Percentiles rank a stretch among this genome's conserved stretches.
These are phyloP conservation scores for Telfairia occidentalis DNA, from an alignment of 331 rosid genomes.

Conservation along the genomic window DNA sequence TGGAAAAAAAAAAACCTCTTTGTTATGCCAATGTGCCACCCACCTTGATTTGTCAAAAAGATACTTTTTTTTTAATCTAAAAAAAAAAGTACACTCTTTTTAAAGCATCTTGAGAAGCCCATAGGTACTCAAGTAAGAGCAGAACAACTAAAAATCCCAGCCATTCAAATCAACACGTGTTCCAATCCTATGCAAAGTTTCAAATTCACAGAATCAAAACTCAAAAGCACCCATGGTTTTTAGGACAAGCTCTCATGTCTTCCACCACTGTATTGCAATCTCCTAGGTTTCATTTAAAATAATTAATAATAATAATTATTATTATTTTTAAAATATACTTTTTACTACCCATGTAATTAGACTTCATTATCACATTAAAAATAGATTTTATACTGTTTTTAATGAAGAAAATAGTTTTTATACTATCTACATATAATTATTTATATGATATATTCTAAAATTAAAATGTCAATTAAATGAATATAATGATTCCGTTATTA, in stretches of 20 bases:
- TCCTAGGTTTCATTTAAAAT: not conserved
- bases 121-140: not conserved
- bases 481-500: not conserved
- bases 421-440: too few species aligned
- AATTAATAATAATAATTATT: not conserved
- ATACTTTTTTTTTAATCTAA: not conserved
- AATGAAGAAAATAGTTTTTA: too few species aligned
- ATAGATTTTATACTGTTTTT: too few species aligned
- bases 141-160: not conserved
- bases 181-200: not conserved
- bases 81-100: not conserved
- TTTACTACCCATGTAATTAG: not conserved
- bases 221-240: constrained; percentile 11
- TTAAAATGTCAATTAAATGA: too few species aligned
- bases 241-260: constrained; percentile 1
- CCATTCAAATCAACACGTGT: constrained; percentile 3
- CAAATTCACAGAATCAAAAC: not conserved
- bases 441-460: too few species aligned
- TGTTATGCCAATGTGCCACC: not conserved
- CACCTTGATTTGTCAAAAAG: not conserved
- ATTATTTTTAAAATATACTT: not conserved
- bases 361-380: not conserved
- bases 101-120: not conserved
- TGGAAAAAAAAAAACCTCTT: not conserved
- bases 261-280: not conserved